Conservation (phyloP, 148 eudicot species). For the Persicaria tinctoria region DNA sequence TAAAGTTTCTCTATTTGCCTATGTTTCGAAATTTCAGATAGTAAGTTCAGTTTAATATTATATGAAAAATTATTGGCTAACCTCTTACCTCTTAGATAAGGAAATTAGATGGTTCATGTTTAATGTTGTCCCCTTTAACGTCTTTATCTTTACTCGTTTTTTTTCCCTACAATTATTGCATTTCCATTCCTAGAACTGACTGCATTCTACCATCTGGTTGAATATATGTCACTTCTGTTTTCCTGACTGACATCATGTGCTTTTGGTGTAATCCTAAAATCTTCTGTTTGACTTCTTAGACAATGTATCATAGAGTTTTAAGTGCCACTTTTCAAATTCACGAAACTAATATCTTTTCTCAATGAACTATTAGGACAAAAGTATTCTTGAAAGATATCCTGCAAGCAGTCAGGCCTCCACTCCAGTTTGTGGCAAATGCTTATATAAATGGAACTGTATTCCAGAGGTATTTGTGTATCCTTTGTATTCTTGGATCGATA, state of each 20-base stretch:
- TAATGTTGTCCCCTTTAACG: not conserved
- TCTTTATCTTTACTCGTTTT: slow-evolving; percentile 7
- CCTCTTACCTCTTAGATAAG: not conserved
- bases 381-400: slow-evolving; percentile 70
- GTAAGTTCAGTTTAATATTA: too few relatives aligned
- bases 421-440: slow-evolving; percentile 46
- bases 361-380: slow-evolving; percentile 43
- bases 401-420: slow-evolving; percentile 71
- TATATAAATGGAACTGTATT: slow-evolving; percentile 66
- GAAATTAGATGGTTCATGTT: not conserved
- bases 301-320: slow-evolving; percentile 7
- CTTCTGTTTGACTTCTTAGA: not conserved
- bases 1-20: too few relatives aligned
- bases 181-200: not conserved
- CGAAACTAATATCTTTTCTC: slow-evolving; percentile 2
- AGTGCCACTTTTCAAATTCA: not conserved
- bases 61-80: too few relatives aligned
- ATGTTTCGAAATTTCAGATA: too few relatives aligned
- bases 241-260: not conserved
- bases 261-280: not conserved
- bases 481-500: too few relatives aligned
- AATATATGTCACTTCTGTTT: not conserved
- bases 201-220: not conserved
- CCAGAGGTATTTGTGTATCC: too few relatives aligned
- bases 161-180: too few relatives aligned